Conservation (phyloP, 2,329 filamentous ascomycete species). For the Ceratocystis cubensis region DNA sequence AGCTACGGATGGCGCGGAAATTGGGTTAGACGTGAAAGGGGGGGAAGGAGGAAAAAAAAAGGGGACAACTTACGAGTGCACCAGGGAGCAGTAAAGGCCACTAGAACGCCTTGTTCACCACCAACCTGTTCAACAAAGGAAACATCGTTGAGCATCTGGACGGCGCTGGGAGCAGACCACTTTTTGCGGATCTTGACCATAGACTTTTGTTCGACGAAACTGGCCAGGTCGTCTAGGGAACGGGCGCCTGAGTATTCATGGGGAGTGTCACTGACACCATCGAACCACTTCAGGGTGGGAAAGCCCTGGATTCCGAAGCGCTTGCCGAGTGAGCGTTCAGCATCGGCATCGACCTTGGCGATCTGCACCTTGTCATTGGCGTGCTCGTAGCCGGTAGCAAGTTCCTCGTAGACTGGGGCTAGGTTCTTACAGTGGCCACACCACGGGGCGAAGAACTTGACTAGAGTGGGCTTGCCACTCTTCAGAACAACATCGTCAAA, state of each 20-base stretch:
- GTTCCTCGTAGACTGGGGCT: slow-evolving; percentile 86
- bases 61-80: slow-evolving; percentile 72
- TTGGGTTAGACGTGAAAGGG: not conserved
- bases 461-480: slow-evolving; percentile 86
- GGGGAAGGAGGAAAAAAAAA: not conserved
- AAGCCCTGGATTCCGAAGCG: slow-evolving; percentile 85
- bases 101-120: slow-evolving; percentile 74
- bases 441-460: slow-evolving; percentile 98
- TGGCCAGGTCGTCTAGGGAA: slow-evolving; percentile 71
- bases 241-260: slow-evolving; percentile 76
- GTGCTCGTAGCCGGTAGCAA: slow-evolving; percentile 60
- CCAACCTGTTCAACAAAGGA: slow-evolving; percentile 69
- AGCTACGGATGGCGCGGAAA: not conserved
- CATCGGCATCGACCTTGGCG: slow-evolving; percentile 92
- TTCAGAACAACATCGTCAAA: slow-evolving; percentile 84
- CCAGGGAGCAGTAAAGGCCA: slow-evolving; percentile 97
- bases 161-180: slow-evolving; percentile 57
- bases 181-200: slow-evolving; percentile 69
- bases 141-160: slow-evolving; percentile 67
- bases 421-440: slow-evolving; percentile 98
- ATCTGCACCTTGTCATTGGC: slow-evolving; percentile 65
- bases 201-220: slow-evolving; percentile 78
- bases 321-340: slow-evolving; percentile 71
- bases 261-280: slow-evolving; percentile 80
- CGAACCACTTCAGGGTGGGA: slow-evolving; percentile 94